These are phyloP conservation scores for Chimonanthus praecox DNA, from an alignment of 164 flowering plant genomes.

Conservation along the genomic window DNA sequence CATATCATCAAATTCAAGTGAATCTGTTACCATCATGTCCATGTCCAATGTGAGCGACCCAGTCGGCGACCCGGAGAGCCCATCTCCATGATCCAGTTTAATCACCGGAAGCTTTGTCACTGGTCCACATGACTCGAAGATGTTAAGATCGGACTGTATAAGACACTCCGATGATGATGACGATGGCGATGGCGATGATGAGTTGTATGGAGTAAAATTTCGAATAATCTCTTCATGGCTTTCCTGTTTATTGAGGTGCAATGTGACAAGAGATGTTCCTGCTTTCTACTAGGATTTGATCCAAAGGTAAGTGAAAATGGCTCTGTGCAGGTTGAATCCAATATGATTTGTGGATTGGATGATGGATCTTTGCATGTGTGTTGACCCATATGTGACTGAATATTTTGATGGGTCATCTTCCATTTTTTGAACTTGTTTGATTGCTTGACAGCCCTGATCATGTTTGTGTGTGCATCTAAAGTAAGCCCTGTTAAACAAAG, in stretches of 20 bases:
- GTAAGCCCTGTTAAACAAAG: slow-evolving; percentile 30
- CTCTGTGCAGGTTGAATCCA: slow-evolving; percentile 14
- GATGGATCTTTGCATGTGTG: slow-evolving; percentile 52
- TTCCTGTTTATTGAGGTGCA: neutral
- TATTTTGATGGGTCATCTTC: slow-evolving; percentile 27
- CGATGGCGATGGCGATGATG: neutral
- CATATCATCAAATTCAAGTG: neutral
- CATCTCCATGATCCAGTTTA: slow-evolving; percentile 1
- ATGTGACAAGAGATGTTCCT: neutral
- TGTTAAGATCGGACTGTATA: neutral
- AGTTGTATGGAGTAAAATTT: neutral
- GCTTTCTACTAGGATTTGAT: slow-evolving; percentile 3
- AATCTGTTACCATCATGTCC: neutral
- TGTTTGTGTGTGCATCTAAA: slow-evolving; percentile 44
- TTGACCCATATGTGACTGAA: slow-evolving; percentile 36
- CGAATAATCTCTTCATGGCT: neutral
- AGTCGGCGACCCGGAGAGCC: neutral
- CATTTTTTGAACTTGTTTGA: slow-evolving; percentile 30
- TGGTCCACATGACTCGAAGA: neutral
- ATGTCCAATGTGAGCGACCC: neutral
- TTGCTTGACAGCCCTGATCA: slow-evolving; percentile 37
- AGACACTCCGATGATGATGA: neutral
- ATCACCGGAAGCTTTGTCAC: neutral
- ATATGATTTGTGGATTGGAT: neutral
- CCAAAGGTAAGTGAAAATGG: slow-evolving; percentile 11